Conservation (phyloP, 2,329 filamentous ascomycete species). For the Orbilia brochopaga region DNA sequence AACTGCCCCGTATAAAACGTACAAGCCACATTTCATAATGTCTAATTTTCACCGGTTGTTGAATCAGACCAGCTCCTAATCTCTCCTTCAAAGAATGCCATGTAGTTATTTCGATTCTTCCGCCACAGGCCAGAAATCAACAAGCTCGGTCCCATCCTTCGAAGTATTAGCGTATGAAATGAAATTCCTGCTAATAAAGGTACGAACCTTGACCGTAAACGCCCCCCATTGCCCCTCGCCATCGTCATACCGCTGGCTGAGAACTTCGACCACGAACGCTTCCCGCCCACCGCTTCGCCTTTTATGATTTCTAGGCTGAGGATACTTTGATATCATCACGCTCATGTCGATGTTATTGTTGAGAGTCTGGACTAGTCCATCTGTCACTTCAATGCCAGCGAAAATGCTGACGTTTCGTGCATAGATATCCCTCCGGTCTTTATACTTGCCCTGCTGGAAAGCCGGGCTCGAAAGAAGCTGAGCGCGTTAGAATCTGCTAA, state of each 20-base stretch:
- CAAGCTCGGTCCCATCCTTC: conserved; percentile 35
- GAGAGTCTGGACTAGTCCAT: conserved; percentile 23
- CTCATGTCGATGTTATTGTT: conserved; percentile 20
- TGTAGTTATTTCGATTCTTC: conserved; percentile 15
- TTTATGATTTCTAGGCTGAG: conserved; percentile 16
- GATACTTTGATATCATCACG: conserved; percentile 36
- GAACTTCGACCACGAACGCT: conserved; percentile 21
- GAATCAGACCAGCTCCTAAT: no score
- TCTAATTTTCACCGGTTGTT: no score
- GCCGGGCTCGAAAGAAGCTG: conserved; percentile 33
- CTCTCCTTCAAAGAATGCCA: conserved; percentile 22
- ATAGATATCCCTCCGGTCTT: conserved; percentile 20
- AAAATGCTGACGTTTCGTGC: conserved; percentile 29
- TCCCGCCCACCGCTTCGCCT: conserved; percentile 32
- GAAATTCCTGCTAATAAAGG: neutral
- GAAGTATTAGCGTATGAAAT: conserved; percentile 12
- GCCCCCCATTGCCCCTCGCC: conserved; percentile 23
- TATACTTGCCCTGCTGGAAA: neutral
- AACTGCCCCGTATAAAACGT: no score
- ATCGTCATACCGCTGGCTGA: conserved; percentile 18
- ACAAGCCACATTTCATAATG: no score
- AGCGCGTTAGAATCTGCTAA: neutral
- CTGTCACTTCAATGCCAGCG: conserved; percentile 19
- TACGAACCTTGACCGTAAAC: conserved; percentile 33
- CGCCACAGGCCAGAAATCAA: conserved; percentile 22